Evolutionary conservation across 73 alveolate species (phyloP), one percentile per base, ranked within the genome.

Genomic region (Uronychia setigera): DNA sequence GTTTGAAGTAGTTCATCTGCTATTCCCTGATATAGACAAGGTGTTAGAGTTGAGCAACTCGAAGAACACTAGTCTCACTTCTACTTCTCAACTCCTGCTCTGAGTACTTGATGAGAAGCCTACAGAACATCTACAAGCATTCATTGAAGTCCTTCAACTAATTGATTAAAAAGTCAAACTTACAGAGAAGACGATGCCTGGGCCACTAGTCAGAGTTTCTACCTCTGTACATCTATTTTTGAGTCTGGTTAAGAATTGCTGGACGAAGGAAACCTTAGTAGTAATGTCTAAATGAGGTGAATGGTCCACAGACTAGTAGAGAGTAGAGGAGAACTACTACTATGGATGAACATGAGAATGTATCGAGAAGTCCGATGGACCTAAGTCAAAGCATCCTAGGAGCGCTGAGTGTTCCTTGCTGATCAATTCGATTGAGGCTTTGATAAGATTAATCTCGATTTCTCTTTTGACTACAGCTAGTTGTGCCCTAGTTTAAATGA

Each of bases 141-240:
- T 85, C 91, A 77, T 85, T 85, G 58, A 85, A 85, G 31, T 85
- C 91, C 31, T 85, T 85, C 91, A 85, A 19, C 67, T 46, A 46
- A n/a, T n/a, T 19, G 67, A 46, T 46, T 19, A 46, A 19, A 19
- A 46, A 19, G 67, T 5, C 5, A 46, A 46, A n/a, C n/a, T n/a
- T 46, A 92, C 85, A 14, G 91, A 85, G 31, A 85, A 85, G 26
- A 85, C 91, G 13, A 85, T 58, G 29, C 91, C 91, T 29, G 86
- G 86, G 0, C 91, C 91, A 32, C 91, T 85, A 0, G 91, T 85
- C 26, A 85, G 82, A 33, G 91, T 85, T 46, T 85, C 91, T 29
- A 85, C 91, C 59, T 85, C 91, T 0, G 91, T 85, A 46, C 86
- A 85, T 30, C 91, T 34, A 77, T 85, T 85, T 27, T 84, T 32